A percentile compares a stretch with the other conserved stretches of the same genome.
Evolutionary conservation across 768 basidiomycete species (phyloP).

Genomic region (Agaricus sinodeliciosus): DNA sequence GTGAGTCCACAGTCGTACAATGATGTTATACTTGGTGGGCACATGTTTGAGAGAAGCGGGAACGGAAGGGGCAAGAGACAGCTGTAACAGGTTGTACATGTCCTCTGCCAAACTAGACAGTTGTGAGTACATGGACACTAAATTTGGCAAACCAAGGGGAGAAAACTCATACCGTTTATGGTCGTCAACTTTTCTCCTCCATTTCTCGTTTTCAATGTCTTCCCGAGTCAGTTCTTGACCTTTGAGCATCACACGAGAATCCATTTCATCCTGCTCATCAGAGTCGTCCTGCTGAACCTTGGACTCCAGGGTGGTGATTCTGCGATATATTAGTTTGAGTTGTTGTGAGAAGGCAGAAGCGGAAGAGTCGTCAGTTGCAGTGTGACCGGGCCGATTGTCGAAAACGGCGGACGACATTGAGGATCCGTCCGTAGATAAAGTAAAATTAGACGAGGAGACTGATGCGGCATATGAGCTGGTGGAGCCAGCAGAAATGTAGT

Average conservation of each 20-base stretch:
- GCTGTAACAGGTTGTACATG: slow-evolving; percentile 81
- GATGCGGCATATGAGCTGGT: slow-evolving; percentile 72
- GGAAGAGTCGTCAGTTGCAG: slow-evolving; percentile 45
- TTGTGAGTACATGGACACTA: slow-evolving; percentile 5
- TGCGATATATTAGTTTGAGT: slow-evolving; percentile 79
- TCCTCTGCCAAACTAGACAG: slow-evolving; percentile 72
- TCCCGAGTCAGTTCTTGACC: slow-evolving; percentile 39
- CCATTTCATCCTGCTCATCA: slow-evolving; percentile 46
- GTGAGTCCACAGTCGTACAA: slow-evolving; percentile 87
- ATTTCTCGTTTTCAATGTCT: slow-evolving; percentile 69
- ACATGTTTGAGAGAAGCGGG: slow-evolving; percentile 87
- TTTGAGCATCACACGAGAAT: slow-evolving; percentile 35
- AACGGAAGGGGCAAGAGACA: slow-evolving; percentile 80
- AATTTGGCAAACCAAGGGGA: slow-evolving; percentile 5
- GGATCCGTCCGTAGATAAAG: slow-evolving; percentile 71
- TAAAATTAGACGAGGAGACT: slow-evolving; percentile 59
- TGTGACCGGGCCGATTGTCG: slow-evolving; percentile 37
- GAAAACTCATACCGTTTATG: slow-evolving; percentile 65
- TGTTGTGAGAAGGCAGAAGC: slow-evolving; percentile 67
- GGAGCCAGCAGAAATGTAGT: slow-evolving; percentile 70
- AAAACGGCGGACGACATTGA: slow-evolving; percentile 68
- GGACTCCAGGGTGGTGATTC: slow-evolving; percentile 72
- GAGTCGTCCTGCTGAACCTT: slow-evolving; percentile 61
- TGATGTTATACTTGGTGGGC: slow-evolving; percentile 93
- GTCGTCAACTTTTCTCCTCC: slow-evolving; percentile 61